Evolutionary conservation across 306 rosid species (phyloP).

Genomic region (Dalbergia cultrata): DNA sequence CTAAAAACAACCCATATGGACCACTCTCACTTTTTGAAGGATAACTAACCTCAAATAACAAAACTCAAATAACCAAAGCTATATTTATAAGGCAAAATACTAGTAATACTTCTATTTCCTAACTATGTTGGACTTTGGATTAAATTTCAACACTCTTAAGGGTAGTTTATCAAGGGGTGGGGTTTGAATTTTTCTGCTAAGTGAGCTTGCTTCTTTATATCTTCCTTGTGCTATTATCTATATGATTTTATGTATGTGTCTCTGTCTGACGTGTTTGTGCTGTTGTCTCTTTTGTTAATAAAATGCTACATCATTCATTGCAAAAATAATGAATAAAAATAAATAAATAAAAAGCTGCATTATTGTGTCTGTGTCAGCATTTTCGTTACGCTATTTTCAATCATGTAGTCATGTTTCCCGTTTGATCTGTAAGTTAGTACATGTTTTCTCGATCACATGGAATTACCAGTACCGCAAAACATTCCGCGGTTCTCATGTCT

Average conservation of each 20-base stretch:
- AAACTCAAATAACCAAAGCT: no score
- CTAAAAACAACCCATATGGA: no score
- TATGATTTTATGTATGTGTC: not conserved
- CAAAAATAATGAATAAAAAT: not conserved
- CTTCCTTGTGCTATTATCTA: slow-evolving; percentile 25
- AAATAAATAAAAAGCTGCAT: not conserved
- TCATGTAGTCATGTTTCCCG: not conserved
- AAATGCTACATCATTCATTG: slow-evolving; percentile 44
- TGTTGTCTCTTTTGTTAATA: slow-evolving; percentile 29
- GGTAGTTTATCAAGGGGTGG: not conserved
- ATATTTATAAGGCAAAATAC: no score
- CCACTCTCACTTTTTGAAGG: no score
- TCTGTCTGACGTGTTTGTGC: not conserved
- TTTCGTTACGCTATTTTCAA: not conserved
- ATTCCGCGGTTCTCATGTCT: no score
- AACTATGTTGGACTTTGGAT: no score
- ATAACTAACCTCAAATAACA: no score
- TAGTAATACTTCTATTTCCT: no score
- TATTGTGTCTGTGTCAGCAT: slow-evolving; percentile 30
- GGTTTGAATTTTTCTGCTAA: slow-evolving; percentile 26
- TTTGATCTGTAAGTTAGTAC: not conserved
- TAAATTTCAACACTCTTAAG: no score
- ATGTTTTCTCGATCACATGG: not conserved
- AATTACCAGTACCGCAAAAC: not conserved
- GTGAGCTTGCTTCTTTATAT: slow-evolving; percentile 19